Conservation (phyloP, 371 early-diverging fungal genomes). For the Cokeromyces recurvatus region DNA sequence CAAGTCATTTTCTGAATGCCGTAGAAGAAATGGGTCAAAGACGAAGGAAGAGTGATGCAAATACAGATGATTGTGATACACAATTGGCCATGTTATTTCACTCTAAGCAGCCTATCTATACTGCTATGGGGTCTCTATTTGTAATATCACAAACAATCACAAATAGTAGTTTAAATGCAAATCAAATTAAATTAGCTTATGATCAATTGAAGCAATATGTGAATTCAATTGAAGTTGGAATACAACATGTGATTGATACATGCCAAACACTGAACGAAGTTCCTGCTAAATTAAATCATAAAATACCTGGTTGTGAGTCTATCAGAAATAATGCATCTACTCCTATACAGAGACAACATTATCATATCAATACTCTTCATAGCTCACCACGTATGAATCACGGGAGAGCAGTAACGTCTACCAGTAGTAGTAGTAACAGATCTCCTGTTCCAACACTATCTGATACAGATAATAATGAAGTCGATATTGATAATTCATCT, state of each 20-base stretch:
- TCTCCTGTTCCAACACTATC: not conserved
- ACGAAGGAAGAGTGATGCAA: not conserved
- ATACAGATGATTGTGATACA: not conserved
- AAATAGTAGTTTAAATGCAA: constrained; percentile 24
- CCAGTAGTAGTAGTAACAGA: no score
- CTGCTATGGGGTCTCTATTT: constrained; percentile 65
- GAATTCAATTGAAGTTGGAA: constrained; percentile 6
- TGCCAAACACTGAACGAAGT: constrained; percentile 2
- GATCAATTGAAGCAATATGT: constrained; percentile 18
- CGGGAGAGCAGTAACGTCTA: no score
- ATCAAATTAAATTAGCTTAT: constrained; percentile 11
- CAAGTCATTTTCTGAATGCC: constrained; percentile 37
- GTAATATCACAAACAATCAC: constrained; percentile 64
- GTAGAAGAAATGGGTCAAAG: constrained; percentile 28
- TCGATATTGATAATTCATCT: no score
- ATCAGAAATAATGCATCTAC: no score
- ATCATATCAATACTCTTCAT: no score
- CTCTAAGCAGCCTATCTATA: constrained; percentile 62
- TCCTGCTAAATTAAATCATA: no score
- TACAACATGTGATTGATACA: constrained; percentile 8
- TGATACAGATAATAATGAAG: no score
- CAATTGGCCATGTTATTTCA: constrained; percentile 35
- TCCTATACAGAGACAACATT: no score
- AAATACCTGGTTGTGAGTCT: no score
- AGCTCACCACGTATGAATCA: no score